These are phyloP conservation scores for Naganishia onofrii DNA, from an alignment of 768 basidiomycete species.

Conservation along the genomic window DNA sequence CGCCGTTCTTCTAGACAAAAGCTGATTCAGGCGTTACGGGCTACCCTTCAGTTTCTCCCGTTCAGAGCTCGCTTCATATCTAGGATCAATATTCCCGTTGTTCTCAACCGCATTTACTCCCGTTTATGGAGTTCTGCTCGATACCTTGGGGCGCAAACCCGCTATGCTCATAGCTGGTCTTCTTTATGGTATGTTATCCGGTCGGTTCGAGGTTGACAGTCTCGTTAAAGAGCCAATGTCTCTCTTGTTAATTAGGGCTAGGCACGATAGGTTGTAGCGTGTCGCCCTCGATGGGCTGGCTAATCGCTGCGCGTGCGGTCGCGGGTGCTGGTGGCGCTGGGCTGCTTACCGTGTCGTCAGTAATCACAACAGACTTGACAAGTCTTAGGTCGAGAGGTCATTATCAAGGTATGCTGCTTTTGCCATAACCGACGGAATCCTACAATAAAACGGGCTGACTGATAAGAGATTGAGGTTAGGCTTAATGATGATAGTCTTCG, in stretches of 20 bases:
- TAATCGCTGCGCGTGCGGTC: constrained; percentile 28
- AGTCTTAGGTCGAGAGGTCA: constrained; percentile 46
- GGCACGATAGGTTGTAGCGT: constrained; percentile 30
- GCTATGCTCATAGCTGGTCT: constrained; percentile 46
- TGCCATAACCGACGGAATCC: neutral
- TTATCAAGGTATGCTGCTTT: constrained; percentile 43
- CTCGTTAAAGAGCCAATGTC: neutral
- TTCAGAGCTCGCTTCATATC: constrained; percentile 47
- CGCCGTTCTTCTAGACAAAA: neutral
- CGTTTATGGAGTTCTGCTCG: constrained; percentile 49
- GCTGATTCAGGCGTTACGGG: neutral
- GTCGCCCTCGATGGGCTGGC: constrained; percentile 26
- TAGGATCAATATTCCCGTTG: constrained; percentile 46
- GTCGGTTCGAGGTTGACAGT: no score
- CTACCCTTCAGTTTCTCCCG: constrained; percentile 40
- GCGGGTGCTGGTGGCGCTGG: constrained; percentile 43
- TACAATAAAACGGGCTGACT: neutral
- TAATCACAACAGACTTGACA: constrained; percentile 50
- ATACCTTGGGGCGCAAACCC: constrained; percentile 44
- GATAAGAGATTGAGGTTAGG: constrained; percentile 31
- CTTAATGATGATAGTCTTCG: constrained; percentile 51
- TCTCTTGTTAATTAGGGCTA: neutral
- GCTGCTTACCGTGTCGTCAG: constrained; percentile 47
- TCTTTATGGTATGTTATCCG: constrained; percentile 37
- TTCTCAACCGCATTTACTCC: constrained; percentile 49